Evolutionary conservation across 768 basidiomycete genomes (phyloP).

Genomic region (Artomyces pyxidatus): DNA sequence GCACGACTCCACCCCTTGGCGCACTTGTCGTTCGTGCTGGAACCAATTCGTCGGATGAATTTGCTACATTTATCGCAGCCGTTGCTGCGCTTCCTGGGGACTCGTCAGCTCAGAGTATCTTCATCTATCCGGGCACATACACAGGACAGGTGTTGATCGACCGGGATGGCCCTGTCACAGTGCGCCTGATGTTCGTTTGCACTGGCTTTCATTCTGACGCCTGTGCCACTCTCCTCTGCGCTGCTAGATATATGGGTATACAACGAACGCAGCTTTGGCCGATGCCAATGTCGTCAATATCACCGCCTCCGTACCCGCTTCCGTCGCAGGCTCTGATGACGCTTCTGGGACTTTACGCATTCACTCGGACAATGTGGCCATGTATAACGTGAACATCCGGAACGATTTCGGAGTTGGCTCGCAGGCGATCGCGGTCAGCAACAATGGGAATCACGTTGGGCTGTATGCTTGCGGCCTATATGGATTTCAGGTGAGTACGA

Average conservation of each 20-base stretch:
- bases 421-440: slow-evolving; percentile 43
- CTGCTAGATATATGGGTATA: slow-evolving; percentile 21
- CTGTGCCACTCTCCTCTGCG: too few species aligned
- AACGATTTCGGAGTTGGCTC: slow-evolving; percentile 38
- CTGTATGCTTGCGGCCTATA: slow-evolving; percentile 14
- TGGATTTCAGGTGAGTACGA: slow-evolving; percentile 14
- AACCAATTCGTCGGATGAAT: slow-evolving; percentile 33
- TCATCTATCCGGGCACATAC: slow-evolving; percentile 42
- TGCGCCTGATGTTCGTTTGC: too few species aligned
- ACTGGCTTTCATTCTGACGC: too few species aligned
- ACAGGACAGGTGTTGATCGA: slow-evolving; percentile 37
- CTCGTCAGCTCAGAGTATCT: slow-evolving; percentile 26
- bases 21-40: slow-evolving; percentile 34
- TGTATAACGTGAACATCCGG: slow-evolving; percentile 44
- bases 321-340: slow-evolving; percentile 35
- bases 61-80: slow-evolving; percentile 31
- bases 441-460: slow-evolving; percentile 33
- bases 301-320: slow-evolving; percentile 8
- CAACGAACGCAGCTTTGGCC: slow-evolving; percentile 9
- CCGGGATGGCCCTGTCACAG: slow-evolving; percentile 36
- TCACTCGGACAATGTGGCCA: slow-evolving; percentile 29
- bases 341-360: slow-evolving; percentile 40
- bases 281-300: slow-evolving; percentile 14
- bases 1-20: slow-evolving; percentile 36
- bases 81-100: slow-evolving; percentile 34